A percentile compares a stretch with the other conserved stretches of the same genome.
Evolutionary conservation across 306 rosid species (phyloP).

Genomic region (Rosa chinensis): DNA sequence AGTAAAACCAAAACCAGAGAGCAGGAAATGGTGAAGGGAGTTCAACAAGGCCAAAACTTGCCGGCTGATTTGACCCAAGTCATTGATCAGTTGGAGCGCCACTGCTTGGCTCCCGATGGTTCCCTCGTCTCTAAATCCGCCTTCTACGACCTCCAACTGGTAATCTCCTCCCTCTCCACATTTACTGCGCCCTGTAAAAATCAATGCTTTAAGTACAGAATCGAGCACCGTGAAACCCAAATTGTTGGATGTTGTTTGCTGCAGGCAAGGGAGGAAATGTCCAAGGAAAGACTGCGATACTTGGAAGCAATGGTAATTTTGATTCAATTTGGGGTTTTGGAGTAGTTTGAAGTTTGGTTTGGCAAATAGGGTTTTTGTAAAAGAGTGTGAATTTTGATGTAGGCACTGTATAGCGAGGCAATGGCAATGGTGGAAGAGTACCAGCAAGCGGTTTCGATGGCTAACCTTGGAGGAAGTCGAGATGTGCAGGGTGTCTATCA

Average conservation of each 20-base stretch:
- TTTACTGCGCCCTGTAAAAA: background rate
- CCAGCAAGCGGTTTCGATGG: constrained; percentile 71
- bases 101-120: constrained; percentile 89
- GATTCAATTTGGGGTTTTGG: background rate
- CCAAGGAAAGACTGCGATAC: constrained; percentile 85
- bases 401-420: constrained; percentile 90
- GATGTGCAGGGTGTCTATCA: constrained; percentile 61
- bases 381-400: constrained; percentile 24
- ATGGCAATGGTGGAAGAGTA: constrained; percentile 88
- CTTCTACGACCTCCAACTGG: constrained; percentile 78
- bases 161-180: constrained; percentile 25
- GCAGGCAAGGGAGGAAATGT: constrained; percentile 99
- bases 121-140: constrained; percentile 85
- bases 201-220: background rate
- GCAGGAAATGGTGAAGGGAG: constrained; percentile 63
- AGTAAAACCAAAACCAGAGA: constrained; percentile 23
- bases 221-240: no score
- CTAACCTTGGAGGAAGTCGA: constrained; percentile 64
- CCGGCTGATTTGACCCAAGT: constrained; percentile 77
- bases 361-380: background rate
- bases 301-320: constrained; percentile 77
- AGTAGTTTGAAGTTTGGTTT: background rate
- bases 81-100: constrained; percentile 93
- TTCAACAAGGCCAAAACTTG: constrained; percentile 62
- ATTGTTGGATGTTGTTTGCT: background rate